phyloP scores from a whole-genome alignment of 148 eudicot genomes.

The Gaultheria prostrata region DNA sequence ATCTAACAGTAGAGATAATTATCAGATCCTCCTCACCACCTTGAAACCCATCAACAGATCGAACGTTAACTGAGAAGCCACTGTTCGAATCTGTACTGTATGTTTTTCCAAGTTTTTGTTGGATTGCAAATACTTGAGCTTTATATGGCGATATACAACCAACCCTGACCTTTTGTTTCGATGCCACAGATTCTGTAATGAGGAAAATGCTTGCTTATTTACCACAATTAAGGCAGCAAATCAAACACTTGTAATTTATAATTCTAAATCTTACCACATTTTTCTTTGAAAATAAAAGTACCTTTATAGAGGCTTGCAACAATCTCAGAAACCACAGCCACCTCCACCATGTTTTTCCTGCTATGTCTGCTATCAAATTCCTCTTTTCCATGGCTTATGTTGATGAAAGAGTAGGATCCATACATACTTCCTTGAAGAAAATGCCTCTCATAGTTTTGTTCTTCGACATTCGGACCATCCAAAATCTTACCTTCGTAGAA shows the following conservation, averaged over 20 bases:
- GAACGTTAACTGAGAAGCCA: not conserved
- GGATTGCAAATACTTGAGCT: not conserved
- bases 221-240: constrained; percentile 30
- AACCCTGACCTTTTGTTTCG: constrained; percentile 36
- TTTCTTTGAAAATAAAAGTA: constrained; percentile 1
- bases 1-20: constrained; percentile 63
- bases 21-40: constrained; percentile 41
- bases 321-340: constrained; percentile 38
- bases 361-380: constrained; percentile 35
- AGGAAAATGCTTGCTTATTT: constrained; percentile 16
- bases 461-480: constrained; percentile 27
- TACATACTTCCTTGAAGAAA: constrained; percentile 25
- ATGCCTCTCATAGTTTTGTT: not conserved
- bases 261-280: not conserved
- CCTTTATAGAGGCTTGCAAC: constrained; percentile 44
- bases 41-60: not conserved
- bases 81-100: not conserved
- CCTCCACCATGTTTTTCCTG: constrained; percentile 39
- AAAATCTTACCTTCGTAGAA: constrained; percentile 25
- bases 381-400: constrained; percentile 42
- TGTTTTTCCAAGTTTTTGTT: not conserved
- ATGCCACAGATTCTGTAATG: constrained; percentile 22
- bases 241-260: constrained; percentile 30
- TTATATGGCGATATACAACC: constrained; percentile 63
- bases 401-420: constrained; percentile 33